phyloP scores from a whole-genome alignment of 768 basidiomycete genomes.

The Boletus tomentosulus region DNA sequence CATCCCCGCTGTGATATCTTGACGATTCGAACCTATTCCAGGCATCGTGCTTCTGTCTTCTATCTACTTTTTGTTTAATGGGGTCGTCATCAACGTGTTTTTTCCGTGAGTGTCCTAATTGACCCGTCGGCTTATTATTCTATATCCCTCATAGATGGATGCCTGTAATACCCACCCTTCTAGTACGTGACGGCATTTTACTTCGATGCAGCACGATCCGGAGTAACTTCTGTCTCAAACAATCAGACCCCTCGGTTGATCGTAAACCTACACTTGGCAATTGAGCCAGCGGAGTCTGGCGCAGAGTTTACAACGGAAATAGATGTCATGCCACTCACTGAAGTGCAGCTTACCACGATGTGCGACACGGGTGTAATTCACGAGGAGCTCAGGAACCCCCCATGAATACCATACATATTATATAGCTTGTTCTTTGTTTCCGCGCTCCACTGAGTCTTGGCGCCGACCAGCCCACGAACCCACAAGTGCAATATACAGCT shows the following conservation, averaged over 20 bases:
- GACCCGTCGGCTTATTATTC: no score
- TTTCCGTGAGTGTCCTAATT: conserved; percentile 10
- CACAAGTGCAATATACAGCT: no score
- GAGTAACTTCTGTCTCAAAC: background rate
- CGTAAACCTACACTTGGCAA: conserved; percentile 15
- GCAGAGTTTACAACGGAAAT: conserved; percentile 12
- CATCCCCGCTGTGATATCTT: background rate
- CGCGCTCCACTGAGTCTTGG: background rate
- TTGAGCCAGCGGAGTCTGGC: conserved; percentile 3
- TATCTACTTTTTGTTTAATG: conserved; percentile 2
- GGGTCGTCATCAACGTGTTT: conserved; percentile 11
- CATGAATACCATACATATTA: no score
- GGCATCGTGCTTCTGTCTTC: background rate
- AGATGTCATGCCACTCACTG: background rate
- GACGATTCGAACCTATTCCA: background rate
- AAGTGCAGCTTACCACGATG: background rate
- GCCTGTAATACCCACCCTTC: conserved; percentile 3
- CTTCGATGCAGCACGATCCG: background rate
- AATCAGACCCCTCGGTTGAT: conserved; percentile 19
- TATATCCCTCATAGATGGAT: conserved; percentile 10
- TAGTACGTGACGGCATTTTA: conserved; percentile 5
- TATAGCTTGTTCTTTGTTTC: background rate
- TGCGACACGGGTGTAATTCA: background rate
- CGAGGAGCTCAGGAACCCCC: background rate
- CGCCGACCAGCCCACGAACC: background rate